A percentile compares a stretch with the other conserved stretches of the same genome.
Conservation (phyloP, 208 protist genomes). For the Trichomonas gallinae region DNA sequence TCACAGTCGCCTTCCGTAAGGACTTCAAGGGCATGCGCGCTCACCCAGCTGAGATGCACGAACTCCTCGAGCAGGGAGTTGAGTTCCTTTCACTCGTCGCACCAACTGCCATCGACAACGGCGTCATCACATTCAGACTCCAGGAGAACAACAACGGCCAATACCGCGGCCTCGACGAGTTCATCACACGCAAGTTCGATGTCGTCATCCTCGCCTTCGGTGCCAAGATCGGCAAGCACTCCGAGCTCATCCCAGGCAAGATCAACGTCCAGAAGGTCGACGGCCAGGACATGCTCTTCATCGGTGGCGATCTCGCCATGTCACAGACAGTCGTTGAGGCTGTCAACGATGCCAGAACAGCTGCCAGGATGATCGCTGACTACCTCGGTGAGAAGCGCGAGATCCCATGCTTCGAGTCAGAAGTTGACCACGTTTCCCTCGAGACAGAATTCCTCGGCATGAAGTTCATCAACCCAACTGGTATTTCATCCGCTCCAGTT, state of each 20-base stretch:
- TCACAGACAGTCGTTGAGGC: slow-evolving; percentile 60
- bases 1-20: slow-evolving; percentile 54
- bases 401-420: slow-evolving; percentile 58
- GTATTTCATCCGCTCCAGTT: slow-evolving; percentile 57
- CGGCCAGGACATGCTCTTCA: slow-evolving; percentile 53
- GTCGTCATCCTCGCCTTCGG: slow-evolving; percentile 64
- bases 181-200: slow-evolving; percentile 53
- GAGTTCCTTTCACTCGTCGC: slow-evolving; percentile 55
- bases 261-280: slow-evolving; percentile 41
- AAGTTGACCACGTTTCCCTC: slow-evolving; percentile 60
- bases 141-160: slow-evolving; percentile 46
- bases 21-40: slow-evolving; percentile 57
- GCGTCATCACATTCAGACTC: slow-evolving; percentile 58
- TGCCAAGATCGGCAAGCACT: slow-evolving; percentile 30
- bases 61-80: slow-evolving; percentile 47
- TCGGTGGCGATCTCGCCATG: slow-evolving; percentile 57
- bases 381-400: slow-evolving; percentile 52
- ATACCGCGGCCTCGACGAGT: slow-evolving; percentile 38
- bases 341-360: slow-evolving; percentile 67
- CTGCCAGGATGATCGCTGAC: slow-evolving; percentile 58
- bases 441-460: slow-evolving; percentile 56
- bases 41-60: slow-evolving; percentile 51
- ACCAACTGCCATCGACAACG: background rate
- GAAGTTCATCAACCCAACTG: slow-evolving; percentile 67
- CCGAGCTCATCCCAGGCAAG: slow-evolving; percentile 37